A percentile compares a stretch with the other conserved stretches of the same genome.
phyloP scores from a whole-genome alignment of 2,329 filamentous ascomycete species.

The Monilinia laxa region DNA sequence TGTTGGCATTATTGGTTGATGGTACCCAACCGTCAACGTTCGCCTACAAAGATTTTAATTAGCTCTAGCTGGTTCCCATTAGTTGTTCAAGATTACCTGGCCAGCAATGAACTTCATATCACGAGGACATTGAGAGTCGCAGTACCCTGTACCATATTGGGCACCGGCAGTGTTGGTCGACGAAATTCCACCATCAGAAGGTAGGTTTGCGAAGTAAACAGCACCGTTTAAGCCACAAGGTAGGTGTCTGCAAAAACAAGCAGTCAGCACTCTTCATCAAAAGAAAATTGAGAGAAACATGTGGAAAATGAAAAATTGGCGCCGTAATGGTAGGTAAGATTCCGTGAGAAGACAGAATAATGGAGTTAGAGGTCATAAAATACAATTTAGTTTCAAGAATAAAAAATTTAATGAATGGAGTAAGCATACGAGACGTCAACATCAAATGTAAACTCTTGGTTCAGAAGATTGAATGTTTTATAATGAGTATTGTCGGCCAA shows the following conservation, averaged over 20 bases:
- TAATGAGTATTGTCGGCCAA: conserved; percentile 62
- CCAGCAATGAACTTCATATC: conserved; percentile 55
- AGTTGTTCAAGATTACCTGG: conserved; percentile 39
- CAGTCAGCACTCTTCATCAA: too few species aligned
- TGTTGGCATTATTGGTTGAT: conserved; percentile 51
- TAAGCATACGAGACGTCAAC: conserved; percentile 58
- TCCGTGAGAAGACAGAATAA: too few species aligned
- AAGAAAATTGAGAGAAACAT: too few species aligned
- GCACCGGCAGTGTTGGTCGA: conserved; percentile 57
- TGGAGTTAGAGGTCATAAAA: too few species aligned
- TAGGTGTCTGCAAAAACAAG: conserved; percentile 44
- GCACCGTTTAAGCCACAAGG: conserved; percentile 72
- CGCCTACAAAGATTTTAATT: neutral
- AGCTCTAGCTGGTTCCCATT: neutral
- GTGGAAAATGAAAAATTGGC: too few species aligned
- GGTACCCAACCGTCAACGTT: conserved; percentile 16
- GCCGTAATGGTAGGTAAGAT: too few species aligned
- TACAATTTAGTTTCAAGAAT: too few species aligned
- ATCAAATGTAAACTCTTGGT: conserved; percentile 71
- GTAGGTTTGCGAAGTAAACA: conserved; percentile 65
- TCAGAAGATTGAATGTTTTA: conserved; percentile 62
- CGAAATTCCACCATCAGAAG: conserved; percentile 56
- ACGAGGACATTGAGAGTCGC: conserved; percentile 58
- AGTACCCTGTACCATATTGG: conserved; percentile 62
- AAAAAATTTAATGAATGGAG: too few species aligned